Evolutionary conservation across 768 basidiomycete genomes (phyloP).

Genomic region (Mycena latifolia): DNA sequence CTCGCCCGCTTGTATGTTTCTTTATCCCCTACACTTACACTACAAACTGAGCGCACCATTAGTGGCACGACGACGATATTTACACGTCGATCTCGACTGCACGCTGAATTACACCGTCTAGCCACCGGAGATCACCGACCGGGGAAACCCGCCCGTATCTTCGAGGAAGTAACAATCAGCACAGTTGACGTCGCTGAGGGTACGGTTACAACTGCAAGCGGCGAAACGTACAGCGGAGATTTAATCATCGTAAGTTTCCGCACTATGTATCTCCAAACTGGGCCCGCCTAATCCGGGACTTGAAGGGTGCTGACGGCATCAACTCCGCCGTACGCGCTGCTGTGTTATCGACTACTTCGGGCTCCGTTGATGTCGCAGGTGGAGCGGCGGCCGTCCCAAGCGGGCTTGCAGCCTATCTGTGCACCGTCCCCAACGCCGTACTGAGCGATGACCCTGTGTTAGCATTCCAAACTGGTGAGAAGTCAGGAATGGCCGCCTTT

Average conservation of each 20-base stretch:
- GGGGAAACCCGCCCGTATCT: conserved; percentile 31
- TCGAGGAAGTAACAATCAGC: conserved; percentile 31
- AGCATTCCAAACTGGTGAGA: conserved; percentile 26
- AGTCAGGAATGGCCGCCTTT: conserved; percentile 26
- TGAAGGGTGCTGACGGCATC: conserved; percentile 34
- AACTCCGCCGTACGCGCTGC: conserved; percentile 34
- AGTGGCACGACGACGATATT: conserved; percentile 31
- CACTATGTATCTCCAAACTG: conserved; percentile 3
- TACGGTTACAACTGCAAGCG: conserved; percentile 25
- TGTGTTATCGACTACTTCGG: conserved; percentile 16
- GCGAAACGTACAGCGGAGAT: conserved; percentile 25
- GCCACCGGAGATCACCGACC: conserved; percentile 20
- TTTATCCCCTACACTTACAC: background rate
- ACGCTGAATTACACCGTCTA: conserved; percentile 22
- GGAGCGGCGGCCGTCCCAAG: conserved; percentile 26
- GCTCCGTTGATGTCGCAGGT: conserved; percentile 11
- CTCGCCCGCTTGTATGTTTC: conserved; percentile 22
- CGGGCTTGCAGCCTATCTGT: conserved; percentile 31
- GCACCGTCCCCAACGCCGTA: conserved; percentile 25
- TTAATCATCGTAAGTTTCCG: conserved; percentile 30
- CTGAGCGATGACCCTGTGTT: conserved; percentile 26
- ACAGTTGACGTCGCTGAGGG: conserved; percentile 21
- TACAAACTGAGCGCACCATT: background rate
- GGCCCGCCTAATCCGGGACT: background rate
- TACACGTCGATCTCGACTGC: conserved; percentile 31